Conservation (phyloP, 345 rosid genomes). For the Citrus australasica region DNA sequence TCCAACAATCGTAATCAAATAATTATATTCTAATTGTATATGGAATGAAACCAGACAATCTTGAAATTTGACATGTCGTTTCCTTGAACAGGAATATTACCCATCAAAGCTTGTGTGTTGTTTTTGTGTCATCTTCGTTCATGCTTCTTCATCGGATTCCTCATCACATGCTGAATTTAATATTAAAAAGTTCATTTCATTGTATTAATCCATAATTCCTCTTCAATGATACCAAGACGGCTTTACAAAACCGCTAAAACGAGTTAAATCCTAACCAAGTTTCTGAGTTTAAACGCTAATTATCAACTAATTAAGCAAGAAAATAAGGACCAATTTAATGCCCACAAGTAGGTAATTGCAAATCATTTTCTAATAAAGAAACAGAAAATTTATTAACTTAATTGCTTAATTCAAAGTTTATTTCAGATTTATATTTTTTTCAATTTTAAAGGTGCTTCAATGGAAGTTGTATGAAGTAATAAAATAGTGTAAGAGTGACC, state of each 20-base stretch:
- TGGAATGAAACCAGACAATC: slow-evolving; percentile 15
- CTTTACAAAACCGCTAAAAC: background rate
- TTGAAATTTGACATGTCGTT: slow-evolving; percentile 30
- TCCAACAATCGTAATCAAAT: slow-evolving; percentile 10
- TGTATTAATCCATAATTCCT: slow-evolving; percentile 12
- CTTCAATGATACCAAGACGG: slow-evolving; percentile 26
- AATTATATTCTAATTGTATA: background rate
- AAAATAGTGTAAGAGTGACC: too few relatives aligned
- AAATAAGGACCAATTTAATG: background rate
- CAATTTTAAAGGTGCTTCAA: too few relatives aligned
- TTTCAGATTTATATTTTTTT: too few relatives aligned
- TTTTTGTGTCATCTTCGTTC: slow-evolving; percentile 23
- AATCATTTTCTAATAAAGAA: too few relatives aligned
- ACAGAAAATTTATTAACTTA: too few relatives aligned
- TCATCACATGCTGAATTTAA: slow-evolving; percentile 28
- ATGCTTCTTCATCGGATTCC: slow-evolving; percentile 44
- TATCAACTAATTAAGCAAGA: background rate
- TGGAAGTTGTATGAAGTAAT: too few relatives aligned
- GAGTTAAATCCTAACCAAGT: slow-evolving; percentile 12
- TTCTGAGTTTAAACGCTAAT: background rate
- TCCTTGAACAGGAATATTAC: slow-evolving; percentile 26
- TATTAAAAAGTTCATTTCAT: background rate
- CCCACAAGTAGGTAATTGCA: background rate
- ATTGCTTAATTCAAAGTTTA: too few relatives aligned
- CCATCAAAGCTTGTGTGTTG: slow-evolving; percentile 37